phyloP scores from a whole-genome alignment of 1,284 basidiomycete genomes.

The Sporisorium iseilematis-ciliati region DNA sequence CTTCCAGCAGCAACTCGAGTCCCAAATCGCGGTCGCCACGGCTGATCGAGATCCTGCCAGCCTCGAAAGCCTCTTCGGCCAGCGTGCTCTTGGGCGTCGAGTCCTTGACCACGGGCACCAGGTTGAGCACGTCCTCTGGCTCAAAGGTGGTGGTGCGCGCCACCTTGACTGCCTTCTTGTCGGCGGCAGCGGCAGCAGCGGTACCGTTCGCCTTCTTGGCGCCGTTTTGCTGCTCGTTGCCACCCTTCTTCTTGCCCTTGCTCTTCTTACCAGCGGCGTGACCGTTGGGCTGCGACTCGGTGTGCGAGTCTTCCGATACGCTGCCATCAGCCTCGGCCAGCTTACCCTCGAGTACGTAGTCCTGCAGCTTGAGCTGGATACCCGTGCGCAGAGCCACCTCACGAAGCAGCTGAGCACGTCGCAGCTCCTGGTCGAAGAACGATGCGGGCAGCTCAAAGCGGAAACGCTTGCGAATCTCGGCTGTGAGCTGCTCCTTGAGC shows the following conservation, averaged over 20 bases:
- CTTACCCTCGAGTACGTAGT: slow-evolving; percentile 71
- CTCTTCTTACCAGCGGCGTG: slow-evolving; percentile 39
- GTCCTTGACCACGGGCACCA: slow-evolving; percentile 74
- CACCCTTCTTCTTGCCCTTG: slow-evolving; percentile 49
- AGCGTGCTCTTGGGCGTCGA: slow-evolving; percentile 72
- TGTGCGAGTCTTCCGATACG: slow-evolving; percentile 51
- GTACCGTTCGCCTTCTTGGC: slow-evolving; percentile 41
- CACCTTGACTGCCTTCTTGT: slow-evolving; percentile 40
- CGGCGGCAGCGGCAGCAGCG: slow-evolving; percentile 7
- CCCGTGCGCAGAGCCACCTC: slow-evolving; percentile 73
- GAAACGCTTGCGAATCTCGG: slow-evolving; percentile 72
- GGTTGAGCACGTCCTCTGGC: slow-evolving; percentile 73
- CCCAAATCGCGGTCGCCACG: slow-evolving; percentile 73
- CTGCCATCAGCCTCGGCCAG: slow-evolving; percentile 23
- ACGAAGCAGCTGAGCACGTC: slow-evolving; percentile 72
- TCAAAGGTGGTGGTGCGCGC: slow-evolving; percentile 71
- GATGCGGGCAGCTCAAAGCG: slow-evolving; percentile 72
- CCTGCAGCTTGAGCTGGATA: slow-evolving; percentile 73
- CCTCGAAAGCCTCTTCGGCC: slow-evolving; percentile 74
- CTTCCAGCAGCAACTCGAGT: slow-evolving; percentile 74
- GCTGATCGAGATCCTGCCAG: slow-evolving; percentile 73
- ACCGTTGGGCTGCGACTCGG: slow-evolving; percentile 67
- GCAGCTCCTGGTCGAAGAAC: slow-evolving; percentile 69
- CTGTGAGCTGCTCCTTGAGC: slow-evolving; percentile 70
- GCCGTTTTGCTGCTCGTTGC: slow-evolving; percentile 41